Percentiles rank a stretch among this genome's conserved stretches.
phyloP scores from a whole-genome alignment of 108 stramenopile species.

The Cyclotella choctawhatcheeana region DNA sequence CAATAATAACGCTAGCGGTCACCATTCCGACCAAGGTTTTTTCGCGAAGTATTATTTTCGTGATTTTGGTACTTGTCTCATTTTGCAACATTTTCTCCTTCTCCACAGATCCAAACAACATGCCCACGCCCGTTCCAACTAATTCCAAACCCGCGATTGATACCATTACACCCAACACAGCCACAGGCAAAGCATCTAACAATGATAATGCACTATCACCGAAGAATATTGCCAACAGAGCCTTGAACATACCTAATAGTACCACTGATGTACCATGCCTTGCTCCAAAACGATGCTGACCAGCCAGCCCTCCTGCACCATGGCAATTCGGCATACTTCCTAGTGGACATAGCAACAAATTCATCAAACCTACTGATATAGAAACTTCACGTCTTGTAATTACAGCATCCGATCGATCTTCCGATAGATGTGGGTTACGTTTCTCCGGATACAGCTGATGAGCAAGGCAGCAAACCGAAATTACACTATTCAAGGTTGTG shows the following conservation, averaged over 20 bases:
- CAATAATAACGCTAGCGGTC: slow-evolving; percentile 75
- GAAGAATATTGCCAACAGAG: slow-evolving; percentile 66
- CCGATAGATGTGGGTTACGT: slow-evolving; percentile 18
- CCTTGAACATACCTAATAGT: slow-evolving; percentile 69
- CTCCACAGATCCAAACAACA: slow-evolving; percentile 42
- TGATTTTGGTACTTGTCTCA: slow-evolving; percentile 6
- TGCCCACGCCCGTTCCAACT: slow-evolving; percentile 60
- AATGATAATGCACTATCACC: slow-evolving; percentile 60
- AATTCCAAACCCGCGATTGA: slow-evolving; percentile 81
- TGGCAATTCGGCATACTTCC: slow-evolving; percentile 88
- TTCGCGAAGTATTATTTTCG: slow-evolving; percentile 37
- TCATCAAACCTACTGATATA: slow-evolving; percentile 80
- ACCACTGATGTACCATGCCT: slow-evolving; percentile 81
- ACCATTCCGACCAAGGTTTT: slow-evolving; percentile 58
- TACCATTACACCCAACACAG: slow-evolving; percentile 78
- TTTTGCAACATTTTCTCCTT: no score
- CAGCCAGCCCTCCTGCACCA: slow-evolving; percentile 89
- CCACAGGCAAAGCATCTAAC: slow-evolving; percentile 73
- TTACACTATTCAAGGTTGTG: slow-evolving; percentile 81
- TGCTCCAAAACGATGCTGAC: slow-evolving; percentile 85
- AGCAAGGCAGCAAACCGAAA: slow-evolving; percentile 77
- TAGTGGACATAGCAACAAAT: slow-evolving; percentile 70
- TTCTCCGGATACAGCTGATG: slow-evolving; percentile 77
- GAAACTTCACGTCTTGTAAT: slow-evolving; percentile 68
- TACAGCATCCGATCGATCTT: slow-evolving; percentile 48